phyloP scores from a whole-genome alignment of 116 monocot genomes.

The Phalaenopsis hybrid region DNA sequence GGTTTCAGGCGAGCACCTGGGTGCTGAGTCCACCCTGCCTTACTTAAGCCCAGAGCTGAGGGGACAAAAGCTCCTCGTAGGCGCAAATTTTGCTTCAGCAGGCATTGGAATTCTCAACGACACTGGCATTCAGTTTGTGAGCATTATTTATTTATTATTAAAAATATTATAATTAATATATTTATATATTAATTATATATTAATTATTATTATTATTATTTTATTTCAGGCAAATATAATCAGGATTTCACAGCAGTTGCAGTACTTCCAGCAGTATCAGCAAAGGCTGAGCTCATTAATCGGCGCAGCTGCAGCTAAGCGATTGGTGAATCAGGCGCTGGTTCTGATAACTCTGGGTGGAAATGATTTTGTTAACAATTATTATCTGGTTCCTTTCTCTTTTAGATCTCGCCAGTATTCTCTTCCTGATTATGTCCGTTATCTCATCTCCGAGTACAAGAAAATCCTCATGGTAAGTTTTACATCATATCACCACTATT shows the following conservation, averaged over 20 bases:
- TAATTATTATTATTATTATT: neutral
- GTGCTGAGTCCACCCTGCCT: slow-evolving; percentile 14
- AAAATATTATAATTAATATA: too few species aligned
- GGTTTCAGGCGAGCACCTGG: slow-evolving; percentile 17
- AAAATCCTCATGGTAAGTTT: slow-evolving; percentile 13
- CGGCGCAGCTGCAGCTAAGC: neutral
- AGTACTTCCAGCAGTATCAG: slow-evolving; percentile 24
- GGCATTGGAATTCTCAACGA: slow-evolving; percentile 25
- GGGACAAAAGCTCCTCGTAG: slow-evolving; percentile 13
- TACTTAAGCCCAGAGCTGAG: slow-evolving; percentile 21
- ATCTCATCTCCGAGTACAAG: slow-evolving; percentile 18
- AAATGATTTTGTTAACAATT: slow-evolving; percentile 24
- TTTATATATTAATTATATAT: too few species aligned
- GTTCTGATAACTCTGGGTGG: slow-evolving; percentile 22
- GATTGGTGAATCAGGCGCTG: slow-evolving; percentile 11
- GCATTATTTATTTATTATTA: neutral
- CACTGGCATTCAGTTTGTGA: slow-evolving; percentile 18
- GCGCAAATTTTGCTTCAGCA: slow-evolving; percentile 23
- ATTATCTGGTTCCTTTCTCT: slow-evolving; percentile 17
- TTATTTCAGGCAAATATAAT: neutral
- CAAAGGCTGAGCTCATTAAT: slow-evolving; percentile 13
- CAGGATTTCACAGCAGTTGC: slow-evolving; percentile 2
- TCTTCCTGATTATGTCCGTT: slow-evolving; percentile 17
- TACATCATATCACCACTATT: too few species aligned
- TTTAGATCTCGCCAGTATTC: slow-evolving; percentile 12